These are phyloP conservation scores for Epicoccum sorghinum DNA, from an alignment of 2,329 filamentous ascomycete species.

Conservation along the genomic window DNA sequence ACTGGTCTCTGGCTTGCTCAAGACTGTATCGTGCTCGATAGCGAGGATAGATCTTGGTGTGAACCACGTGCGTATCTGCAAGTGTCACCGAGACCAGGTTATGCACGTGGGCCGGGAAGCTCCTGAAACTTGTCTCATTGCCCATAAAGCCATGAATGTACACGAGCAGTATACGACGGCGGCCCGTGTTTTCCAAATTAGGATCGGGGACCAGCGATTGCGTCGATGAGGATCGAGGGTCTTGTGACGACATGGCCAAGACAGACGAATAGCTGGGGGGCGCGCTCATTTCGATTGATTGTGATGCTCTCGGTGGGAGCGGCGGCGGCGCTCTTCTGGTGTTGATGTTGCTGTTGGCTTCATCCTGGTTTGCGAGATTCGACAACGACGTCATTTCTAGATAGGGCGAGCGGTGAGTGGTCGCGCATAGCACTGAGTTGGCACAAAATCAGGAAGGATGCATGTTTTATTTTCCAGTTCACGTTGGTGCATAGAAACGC, in stretches of 20 bases:
- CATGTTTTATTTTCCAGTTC: constrained; percentile 8
- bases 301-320: constrained; percentile 37
- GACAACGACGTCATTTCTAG: constrained; percentile 29
- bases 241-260: constrained; percentile 41
- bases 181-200: constrained; percentile 36
- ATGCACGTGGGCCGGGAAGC: constrained; percentile 88
- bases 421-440: constrained; percentile 12
- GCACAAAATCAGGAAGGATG: constrained; percentile 14
- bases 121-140: constrained; percentile 83
- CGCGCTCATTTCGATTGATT: constrained; percentile 19
- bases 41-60: constrained; percentile 83
- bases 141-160: constrained; percentile 94
- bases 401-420: constrained; percentile 17
- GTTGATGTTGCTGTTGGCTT: constrained; percentile 15
- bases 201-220: constrained; percentile 53
- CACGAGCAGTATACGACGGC: constrained; percentile 70
- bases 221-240: constrained; percentile 54
- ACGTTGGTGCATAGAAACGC: constrained; percentile 1
- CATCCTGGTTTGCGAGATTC: constrained; percentile 22
- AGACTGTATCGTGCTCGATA: constrained; percentile 78
- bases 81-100: constrained; percentile 71
- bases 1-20: constrained; percentile 77
- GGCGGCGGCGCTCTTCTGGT: constrained; percentile 31
- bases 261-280: constrained; percentile 30
- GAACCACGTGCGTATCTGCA: constrained; percentile 75